Evolutionary conservation across 2,329 filamentous ascomycete species (phyloP).

Genomic region (Beauveria pseudobassiana): DNA sequence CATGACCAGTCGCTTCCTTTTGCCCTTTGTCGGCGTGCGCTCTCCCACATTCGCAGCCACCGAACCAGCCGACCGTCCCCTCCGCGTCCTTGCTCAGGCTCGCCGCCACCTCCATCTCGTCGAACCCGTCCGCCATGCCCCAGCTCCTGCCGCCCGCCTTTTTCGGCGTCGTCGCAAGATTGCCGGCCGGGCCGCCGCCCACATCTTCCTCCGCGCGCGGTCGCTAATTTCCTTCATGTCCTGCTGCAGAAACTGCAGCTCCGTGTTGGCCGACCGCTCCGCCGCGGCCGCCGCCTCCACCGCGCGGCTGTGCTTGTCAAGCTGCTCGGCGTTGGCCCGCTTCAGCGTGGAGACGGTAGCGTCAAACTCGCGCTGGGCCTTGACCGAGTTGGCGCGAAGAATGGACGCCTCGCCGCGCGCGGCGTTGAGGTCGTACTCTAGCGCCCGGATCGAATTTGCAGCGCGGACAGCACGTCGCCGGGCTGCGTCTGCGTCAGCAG

Average conservation of each 20-base stretch:
- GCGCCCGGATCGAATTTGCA: conserved; percentile 46
- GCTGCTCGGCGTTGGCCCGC: conserved; percentile 55
- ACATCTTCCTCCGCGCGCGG: conserved; percentile 38
- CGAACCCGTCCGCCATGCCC: conserved; percentile 67
- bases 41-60: conserved; percentile 40
- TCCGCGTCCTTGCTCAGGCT: conserved; percentile 45
- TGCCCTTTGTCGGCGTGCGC: conserved; percentile 57
- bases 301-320: conserved; percentile 55
- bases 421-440: conserved; percentile 50
- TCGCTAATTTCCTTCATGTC: conserved; percentile 56
- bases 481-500: conserved; percentile 22
- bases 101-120: conserved; percentile 52
- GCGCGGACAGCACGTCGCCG: conserved; percentile 33
- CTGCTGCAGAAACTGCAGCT: conserved; percentile 65
- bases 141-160: conserved; percentile 43
- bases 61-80: conserved; percentile 31
- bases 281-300: conserved; percentile 59
- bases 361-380: conserved; percentile 53
- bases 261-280: conserved; percentile 57
- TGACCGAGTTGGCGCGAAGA: conserved; percentile 62
- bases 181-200: conserved; percentile 17
- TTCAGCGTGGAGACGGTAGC: conserved; percentile 53
- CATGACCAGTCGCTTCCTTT: conserved; percentile 58
- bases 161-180: conserved; percentile 50
- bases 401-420: conserved; percentile 69